Conservation (phyloP, 345 rosid species). For the Litchi chinensis region DNA sequence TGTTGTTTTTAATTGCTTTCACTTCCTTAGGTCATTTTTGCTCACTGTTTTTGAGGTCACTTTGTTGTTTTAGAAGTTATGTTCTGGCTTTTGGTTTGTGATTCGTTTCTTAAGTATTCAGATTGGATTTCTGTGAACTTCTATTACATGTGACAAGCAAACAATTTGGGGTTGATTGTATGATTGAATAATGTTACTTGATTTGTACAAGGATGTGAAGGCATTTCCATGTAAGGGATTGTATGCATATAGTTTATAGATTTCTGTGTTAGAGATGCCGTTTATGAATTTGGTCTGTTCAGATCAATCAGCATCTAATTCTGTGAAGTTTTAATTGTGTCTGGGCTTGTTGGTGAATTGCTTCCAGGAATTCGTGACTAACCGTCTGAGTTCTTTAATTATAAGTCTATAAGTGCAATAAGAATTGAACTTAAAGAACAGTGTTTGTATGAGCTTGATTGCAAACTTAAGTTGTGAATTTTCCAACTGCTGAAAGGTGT, state of each 20-base stretch:
- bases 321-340: background rate
- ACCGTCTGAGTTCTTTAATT: background rate
- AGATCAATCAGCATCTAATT: background rate
- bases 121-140: background rate
- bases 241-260: background rate
- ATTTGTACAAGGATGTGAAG: background rate
- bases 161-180: background rate
- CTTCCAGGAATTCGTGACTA: constrained; percentile 18
- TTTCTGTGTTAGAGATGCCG: background rate
- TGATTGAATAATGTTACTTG: background rate
- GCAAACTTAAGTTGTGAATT: constrained; percentile 8
- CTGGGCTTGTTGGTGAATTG: background rate
- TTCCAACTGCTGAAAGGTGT: constrained; percentile 30
- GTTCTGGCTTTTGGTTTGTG: background rate
- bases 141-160: background rate
- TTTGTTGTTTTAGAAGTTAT: background rate
- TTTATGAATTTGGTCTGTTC: background rate
- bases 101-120: background rate
- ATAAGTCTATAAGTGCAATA: constrained; percentile 1
- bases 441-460: constrained; percentile 23
- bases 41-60: background rate
- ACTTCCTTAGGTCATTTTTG: too few relatives aligned
- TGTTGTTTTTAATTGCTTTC: too few relatives aligned
- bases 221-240: background rate
- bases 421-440: constrained; percentile 14